Base-by-base conservation (phyloP, 1,284 basidiomycete species). In the Sutorius eximius region DNA sequence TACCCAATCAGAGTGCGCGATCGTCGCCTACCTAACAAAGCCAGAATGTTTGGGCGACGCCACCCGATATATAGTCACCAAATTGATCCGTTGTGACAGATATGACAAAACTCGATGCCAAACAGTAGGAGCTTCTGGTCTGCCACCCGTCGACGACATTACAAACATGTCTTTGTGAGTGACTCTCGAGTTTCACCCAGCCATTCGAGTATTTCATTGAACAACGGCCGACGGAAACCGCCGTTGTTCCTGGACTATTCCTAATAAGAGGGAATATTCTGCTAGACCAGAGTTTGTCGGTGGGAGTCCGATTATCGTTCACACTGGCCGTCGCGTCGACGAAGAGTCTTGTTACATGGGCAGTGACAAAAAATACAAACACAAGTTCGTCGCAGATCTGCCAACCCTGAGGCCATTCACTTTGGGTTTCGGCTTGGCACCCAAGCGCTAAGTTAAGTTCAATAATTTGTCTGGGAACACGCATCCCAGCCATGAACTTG, bases 361-460 rank as follows among this genome's bases (percentile, higher is more conserved):
- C 33, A 20, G 33, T 38, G 42, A 44, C 46, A 59, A 42, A 42
- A 15, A 22, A 33, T 43, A 10, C 10, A 27, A 27, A 12, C 30
- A 42, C 22, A 32, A 45, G 30, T 22, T 24, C 41, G 30, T 27
- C 20, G 20, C 38, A 49, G 34, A 41, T 36, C 30, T 10, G 34
- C n/a, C 9, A 36, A 46, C 44, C 60, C 47, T 56, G 45, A 37
- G 38, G 32, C 32, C 16, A 16, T 34, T 34, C 18, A 45, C 24
- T 42, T 24, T 22, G 38, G n/a, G 33, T 16, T 27, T 45, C 37
- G 9, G 27, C 34, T 46, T 6, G 24, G 24, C 40, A 20, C 30
- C 51, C 48, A 41, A 24, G 27, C 42, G 44, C 59, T 66, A 65
- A 45, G 59, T 69, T 65, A 64, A 33, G 61, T 69, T 66, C 29